Conservation (phyloP, 179 eudicot genomes). For the Carnegiea gigantea region DNA sequence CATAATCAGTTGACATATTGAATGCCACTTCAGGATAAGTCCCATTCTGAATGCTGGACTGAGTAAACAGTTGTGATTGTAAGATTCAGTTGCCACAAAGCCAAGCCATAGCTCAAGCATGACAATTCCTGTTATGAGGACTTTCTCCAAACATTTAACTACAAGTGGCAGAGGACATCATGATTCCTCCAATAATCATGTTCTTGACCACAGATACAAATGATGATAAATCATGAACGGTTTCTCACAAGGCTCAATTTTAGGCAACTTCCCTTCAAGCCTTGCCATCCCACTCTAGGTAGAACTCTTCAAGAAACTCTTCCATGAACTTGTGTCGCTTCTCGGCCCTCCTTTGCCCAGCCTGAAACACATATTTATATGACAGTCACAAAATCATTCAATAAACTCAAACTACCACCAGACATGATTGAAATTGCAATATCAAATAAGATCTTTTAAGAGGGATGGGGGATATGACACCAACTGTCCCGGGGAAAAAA, state of each 20-base stretch:
- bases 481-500: not conserved
- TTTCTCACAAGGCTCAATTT: conserved; percentile 6
- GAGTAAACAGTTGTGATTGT: not conserved
- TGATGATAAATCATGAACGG: not conserved
- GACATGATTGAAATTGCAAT: conserved; percentile 9
- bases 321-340: conserved; percentile 94
- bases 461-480: not conserved
- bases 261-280: conserved; percentile 42
- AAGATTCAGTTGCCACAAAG: not conserved
- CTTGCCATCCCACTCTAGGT: conserved; percentile 81
- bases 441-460: not conserved
- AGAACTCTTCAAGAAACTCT: conserved; percentile 76
- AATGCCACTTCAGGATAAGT: not conserved
- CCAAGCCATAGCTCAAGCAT: not conserved
- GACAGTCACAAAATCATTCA: not conserved
- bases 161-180: not conserved
- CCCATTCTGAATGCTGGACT: not conserved
- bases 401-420: not conserved
- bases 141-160: not conserved
- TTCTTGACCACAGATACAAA: conserved; percentile 2
- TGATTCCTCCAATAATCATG: not conserved
- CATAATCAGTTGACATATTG: not conserved
- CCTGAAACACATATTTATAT: conserved; percentile 39
- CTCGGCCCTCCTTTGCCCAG: conserved; percentile 83
- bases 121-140: not conserved